Evolutionary conservation across 305 asterid genomes (phyloP).

Genomic region (Plantago rigida): DNA sequence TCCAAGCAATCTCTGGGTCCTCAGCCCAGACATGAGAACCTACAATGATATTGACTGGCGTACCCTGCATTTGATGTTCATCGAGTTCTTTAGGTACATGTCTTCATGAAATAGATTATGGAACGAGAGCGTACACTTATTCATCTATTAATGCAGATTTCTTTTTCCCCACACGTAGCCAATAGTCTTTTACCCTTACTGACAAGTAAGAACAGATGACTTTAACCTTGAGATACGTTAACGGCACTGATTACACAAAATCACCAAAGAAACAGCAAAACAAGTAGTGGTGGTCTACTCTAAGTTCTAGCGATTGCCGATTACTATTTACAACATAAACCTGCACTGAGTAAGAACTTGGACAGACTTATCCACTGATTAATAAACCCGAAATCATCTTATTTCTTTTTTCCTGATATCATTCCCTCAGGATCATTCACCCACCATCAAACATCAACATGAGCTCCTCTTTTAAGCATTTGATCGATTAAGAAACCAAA

Average conservation of each 20-base stretch:
- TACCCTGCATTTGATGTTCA: constrained; percentile 45
- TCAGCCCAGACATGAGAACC: constrained; percentile 90
- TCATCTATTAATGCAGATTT: constrained; percentile 11
- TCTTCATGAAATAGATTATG: constrained; percentile 1
- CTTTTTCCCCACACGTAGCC: constrained; percentile 3
- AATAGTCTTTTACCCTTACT: background rate
- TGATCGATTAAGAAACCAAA: background rate
- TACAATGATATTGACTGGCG: constrained; percentile 54
- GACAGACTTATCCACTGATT: background rate
- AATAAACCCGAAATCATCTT: background rate
- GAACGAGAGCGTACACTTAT: background rate
- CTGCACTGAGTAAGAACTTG: background rate
- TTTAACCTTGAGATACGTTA: constrained; percentile 24
- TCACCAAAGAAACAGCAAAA: background rate
- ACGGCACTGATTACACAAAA: background rate
- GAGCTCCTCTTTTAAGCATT: constrained; percentile 10
- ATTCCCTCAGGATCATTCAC: background rate
- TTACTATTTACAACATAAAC: background rate
- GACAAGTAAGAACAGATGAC: background rate
- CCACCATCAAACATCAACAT: background rate
- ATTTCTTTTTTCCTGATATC: background rate
- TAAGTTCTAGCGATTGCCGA: background rate
- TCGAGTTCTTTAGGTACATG: constrained; percentile 14
- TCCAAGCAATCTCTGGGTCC: constrained; percentile 61
- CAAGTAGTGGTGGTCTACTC: background rate